Conservation (phyloP, 495 filamentous ascomycete genomes). For the Penicillium arizonense region DNA sequence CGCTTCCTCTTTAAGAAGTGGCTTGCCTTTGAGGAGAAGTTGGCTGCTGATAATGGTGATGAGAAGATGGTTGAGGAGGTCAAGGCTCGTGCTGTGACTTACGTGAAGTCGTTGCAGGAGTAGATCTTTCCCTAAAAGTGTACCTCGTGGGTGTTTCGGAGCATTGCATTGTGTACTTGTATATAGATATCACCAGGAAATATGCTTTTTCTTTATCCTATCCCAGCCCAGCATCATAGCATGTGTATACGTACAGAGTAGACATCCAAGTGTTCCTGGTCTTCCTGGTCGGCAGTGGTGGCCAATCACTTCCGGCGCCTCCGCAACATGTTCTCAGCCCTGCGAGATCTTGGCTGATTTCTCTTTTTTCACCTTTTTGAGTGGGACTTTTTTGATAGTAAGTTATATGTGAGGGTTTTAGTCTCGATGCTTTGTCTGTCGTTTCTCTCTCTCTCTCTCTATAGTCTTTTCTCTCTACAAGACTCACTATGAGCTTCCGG, state of each 20-base stretch:
- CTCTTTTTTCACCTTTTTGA: background rate
- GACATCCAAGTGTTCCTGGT: too few species aligned
- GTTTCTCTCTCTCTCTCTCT: background rate
- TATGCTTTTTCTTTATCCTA: slow-evolving; percentile 6
- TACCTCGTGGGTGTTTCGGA: slow-evolving; percentile 28
- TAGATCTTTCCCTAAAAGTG: slow-evolving; percentile 23
- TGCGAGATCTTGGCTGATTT: background rate
- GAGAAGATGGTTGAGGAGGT: slow-evolving; percentile 69
- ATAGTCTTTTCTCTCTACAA: background rate
- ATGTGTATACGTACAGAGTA: background rate
- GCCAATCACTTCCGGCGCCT: slow-evolving; percentile 17
- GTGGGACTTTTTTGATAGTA: too few species aligned
- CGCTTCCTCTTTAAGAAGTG: slow-evolving; percentile 82
- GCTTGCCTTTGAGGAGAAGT: slow-evolving; percentile 74
- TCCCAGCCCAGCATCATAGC: background rate
- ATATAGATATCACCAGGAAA: slow-evolving; percentile 27
- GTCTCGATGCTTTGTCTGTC: background rate
- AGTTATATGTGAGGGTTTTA: background rate
- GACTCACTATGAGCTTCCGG: background rate
- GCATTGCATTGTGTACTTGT: slow-evolving; percentile 26
- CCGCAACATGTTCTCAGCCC: slow-evolving; percentile 15
- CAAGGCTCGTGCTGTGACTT: slow-evolving; percentile 71
- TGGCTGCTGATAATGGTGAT: slow-evolving; percentile 50
- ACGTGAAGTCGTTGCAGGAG: slow-evolving; percentile 55
- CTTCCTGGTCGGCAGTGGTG: background rate